A percentile compares a stretch with the other conserved stretches of the same genome.
Conservation (phyloP, 257 asterid genomes). For the Misopates orontium region DNA sequence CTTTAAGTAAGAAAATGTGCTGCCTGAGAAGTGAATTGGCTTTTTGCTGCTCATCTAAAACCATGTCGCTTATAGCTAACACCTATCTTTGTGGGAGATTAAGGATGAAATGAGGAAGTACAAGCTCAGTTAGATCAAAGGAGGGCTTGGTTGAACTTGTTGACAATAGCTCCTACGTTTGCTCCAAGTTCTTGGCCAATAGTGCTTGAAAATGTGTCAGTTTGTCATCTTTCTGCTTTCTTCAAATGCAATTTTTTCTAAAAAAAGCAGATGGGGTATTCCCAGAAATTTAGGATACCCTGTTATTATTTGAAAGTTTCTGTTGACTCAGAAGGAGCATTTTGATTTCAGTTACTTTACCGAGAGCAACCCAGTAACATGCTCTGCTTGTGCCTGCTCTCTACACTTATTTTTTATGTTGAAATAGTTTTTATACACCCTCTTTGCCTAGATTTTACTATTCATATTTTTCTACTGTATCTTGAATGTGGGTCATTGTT, state of each 20-base stretch:
- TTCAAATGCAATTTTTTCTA: neutral
- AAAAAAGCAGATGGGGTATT: slow-evolving; percentile 3
- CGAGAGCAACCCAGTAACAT: neutral
- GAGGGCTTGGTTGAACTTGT: neutral
- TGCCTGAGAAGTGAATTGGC: neutral
- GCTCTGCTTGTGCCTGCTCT: slow-evolving; percentile 2
- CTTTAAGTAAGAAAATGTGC: neutral
- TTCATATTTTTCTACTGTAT: neutral
- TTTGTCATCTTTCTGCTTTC: neutral
- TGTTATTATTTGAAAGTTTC: neutral
- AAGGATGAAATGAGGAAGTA: neutral
- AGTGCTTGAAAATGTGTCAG: neutral
- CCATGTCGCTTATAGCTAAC: slow-evolving; percentile 9
- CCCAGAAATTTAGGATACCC: neutral
- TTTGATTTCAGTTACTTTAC: too few relatives aligned
- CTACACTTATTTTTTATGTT: neutral
- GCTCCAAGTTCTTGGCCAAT: neutral
- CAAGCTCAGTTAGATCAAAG: neutral
- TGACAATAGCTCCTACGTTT: neutral
- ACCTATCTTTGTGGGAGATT: neutral
- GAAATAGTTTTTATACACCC: neutral
- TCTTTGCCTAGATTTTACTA: slow-evolving; percentile 2
- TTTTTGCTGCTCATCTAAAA: neutral
- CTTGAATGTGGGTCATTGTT: neutral
- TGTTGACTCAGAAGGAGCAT: neutral